Conservation (phyloP, 129 eudicot genomes). For the Oenanthe sinensis region DNA sequence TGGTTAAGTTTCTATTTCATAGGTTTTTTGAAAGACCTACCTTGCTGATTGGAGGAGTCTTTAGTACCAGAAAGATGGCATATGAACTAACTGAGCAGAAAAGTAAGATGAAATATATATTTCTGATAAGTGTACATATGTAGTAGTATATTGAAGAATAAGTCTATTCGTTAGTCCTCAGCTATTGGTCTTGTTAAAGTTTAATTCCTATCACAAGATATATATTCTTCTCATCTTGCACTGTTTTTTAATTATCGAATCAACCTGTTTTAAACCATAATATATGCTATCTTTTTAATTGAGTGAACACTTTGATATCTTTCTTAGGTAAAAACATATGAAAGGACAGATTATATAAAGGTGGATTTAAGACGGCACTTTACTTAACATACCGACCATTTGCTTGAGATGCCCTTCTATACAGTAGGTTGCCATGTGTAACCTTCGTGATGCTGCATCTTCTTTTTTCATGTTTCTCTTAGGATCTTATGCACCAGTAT, state of each 20-base stretch:
- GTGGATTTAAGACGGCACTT: neutral
- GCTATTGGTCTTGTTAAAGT: neutral
- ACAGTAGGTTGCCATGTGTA: neutral
- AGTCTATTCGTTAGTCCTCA: neutral
- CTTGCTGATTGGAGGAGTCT: neutral
- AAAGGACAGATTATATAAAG: neutral
- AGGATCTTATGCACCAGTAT: neutral
- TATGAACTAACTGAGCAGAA: slow-evolving; percentile 36
- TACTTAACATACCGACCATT: neutral
- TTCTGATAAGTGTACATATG: neutral
- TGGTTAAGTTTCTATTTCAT: neutral
- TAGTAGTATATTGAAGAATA: neutral
- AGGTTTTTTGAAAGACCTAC: slow-evolving; percentile 1
- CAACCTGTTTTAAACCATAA: neutral
- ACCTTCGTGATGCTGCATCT: neutral
- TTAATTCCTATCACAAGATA: neutral
- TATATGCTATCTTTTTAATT: neutral
- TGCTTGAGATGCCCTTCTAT: neutral
- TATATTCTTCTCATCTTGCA: neutral
- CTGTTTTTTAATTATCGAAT: neutral
- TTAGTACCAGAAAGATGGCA: slow-evolving; percentile 21
- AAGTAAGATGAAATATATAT: slow-evolving; percentile 20
- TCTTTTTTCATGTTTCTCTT: neutral
- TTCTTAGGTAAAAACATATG: neutral
- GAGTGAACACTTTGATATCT: neutral